Evolutionary conservation across 2,329 filamentous ascomycete genomes (phyloP).

Genomic region (Arachnomyces sp.): DNA sequence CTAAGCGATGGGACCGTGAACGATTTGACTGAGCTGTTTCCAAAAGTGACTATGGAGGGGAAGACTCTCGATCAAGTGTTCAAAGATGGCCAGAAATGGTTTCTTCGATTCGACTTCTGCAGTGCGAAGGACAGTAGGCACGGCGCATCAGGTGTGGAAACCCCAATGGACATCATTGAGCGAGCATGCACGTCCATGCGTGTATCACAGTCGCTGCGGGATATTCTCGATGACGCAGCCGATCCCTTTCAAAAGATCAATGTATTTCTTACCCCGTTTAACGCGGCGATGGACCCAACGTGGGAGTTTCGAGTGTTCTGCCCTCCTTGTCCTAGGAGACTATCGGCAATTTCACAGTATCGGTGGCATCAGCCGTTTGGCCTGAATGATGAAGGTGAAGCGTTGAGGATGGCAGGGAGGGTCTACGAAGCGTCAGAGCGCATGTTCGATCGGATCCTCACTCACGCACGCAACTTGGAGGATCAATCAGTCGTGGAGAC

Average conservation of each 20-base stretch:
- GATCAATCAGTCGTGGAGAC: conserved; percentile 21
- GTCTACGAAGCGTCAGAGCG: conserved; percentile 14
- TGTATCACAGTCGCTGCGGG: conserved; percentile 27
- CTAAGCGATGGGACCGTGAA: conserved; percentile 26
- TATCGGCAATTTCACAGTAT: conserved; percentile 37
- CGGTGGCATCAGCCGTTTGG: conserved; percentile 32
- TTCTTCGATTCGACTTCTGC: conserved; percentile 36
- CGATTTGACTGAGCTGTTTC: conserved; percentile 20
- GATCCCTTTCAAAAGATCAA: conserved; percentile 15
- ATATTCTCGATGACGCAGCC: conserved; percentile 13
- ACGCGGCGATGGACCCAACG: conserved; percentile 30
- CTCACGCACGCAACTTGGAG: conserved; percentile 13
- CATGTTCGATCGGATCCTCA: conserved; percentile 22
- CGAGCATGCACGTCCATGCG: conserved; percentile 33
- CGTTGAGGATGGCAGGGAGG: conserved; percentile 10
- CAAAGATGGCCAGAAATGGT: conserved; percentile 16
- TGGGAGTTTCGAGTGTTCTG: conserved; percentile 41
- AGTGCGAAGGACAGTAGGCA: conserved; percentile 37
- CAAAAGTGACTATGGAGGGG: conserved; percentile 14
- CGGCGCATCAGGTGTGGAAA: conserved; percentile 21
- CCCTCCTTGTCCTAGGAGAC: conserved; percentile 21
- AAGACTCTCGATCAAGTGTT: conserved; percentile 29
- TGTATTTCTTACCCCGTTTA: conserved; percentile 36
- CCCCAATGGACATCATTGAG: conserved; percentile 26
- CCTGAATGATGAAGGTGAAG: conserved; percentile 1